Evolutionary conservation across 306 rosid genomes (phyloP), one percentile per base, ranked within the genome.

Genomic region (Datisca glomerata): DNA sequence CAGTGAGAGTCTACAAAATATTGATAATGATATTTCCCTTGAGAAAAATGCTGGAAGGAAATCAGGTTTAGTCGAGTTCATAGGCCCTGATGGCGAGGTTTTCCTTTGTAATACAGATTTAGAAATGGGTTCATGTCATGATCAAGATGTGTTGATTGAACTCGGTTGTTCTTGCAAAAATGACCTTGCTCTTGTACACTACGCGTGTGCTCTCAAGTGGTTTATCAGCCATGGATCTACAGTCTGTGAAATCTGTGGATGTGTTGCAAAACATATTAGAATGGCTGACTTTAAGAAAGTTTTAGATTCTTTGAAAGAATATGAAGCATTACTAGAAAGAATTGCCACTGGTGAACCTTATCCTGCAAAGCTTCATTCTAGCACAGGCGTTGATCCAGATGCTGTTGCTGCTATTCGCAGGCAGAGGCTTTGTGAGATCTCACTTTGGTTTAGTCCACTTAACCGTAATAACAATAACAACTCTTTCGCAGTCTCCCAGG

Each of bases 141-240:
- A 33, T 20, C 76, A 66, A 50, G 91, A 74, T 63, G 51, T 66
- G 17, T 63, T 89, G 37, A 37, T 84, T 22, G 93, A 83, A 69
- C 98, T 89, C 55, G 98, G 98, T 24, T 89, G 98, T 61, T 77
- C 72, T 59, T 89, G 98, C 69, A 89, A 89, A 71, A 80, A 67
- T 61, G 98, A 89, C 63, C 91, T 89, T 51, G 98, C 84, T 55
- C 53, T 80, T 35, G 95, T 83, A 43, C 98, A 89, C 56, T 89
- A 89, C 46, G 82, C 93, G 4, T 89, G 98, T 61, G 98, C 98
- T 20, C 81, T 89, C 24, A 89, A 89, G 56, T 89, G 98, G 98
- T 89, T 89, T 66, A 64, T 89, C 45, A 89, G 74, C 60, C 98
- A 84, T 66, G 98, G 98, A 65, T 84, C 93, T 49, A 83, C 79